Percentiles rank a stretch among this genome's conserved stretches.
Evolutionary conservation across 148 eudicot genomes (phyloP).

Genomic region (Rhododendron vialii): DNA sequence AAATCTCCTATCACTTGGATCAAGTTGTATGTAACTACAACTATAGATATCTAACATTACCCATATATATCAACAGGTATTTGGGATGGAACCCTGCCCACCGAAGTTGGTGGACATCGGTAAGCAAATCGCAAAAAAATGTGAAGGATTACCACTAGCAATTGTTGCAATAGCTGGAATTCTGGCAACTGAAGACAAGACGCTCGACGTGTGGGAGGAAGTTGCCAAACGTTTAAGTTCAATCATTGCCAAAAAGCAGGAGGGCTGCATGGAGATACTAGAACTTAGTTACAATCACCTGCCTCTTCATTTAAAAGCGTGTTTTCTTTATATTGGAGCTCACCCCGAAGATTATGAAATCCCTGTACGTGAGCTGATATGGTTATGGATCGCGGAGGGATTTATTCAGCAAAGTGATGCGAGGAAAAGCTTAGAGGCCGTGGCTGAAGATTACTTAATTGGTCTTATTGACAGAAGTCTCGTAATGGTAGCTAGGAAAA

Average conservation of each 20-base stretch:
- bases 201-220: constrained; percentile 17
- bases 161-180: constrained; percentile 31
- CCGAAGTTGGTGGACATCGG: constrained; percentile 17
- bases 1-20: no score
- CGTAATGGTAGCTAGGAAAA: constrained; percentile 25
- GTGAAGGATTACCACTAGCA: constrained; percentile 39
- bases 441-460: constrained; percentile 30
- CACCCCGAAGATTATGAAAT: constrained; percentile 30
- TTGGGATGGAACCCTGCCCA: constrained; percentile 27
- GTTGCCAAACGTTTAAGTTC: constrained; percentile 20
- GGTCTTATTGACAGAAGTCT: constrained; percentile 41
- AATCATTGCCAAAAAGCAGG: constrained; percentile 13
- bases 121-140: constrained; percentile 20
- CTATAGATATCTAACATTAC: background rate
- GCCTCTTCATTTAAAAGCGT: constrained; percentile 12
- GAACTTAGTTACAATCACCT: constrained; percentile 14
- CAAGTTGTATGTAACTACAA: background rate
- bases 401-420: constrained; percentile 14
- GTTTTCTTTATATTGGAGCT: constrained; percentile 41
- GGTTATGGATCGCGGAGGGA: constrained; percentile 50
- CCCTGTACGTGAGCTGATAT: constrained; percentile 23
- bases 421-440: constrained; percentile 17
- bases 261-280: constrained; percentile 13
- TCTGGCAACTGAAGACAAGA: constrained; percentile 5
- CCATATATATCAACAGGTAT: background rate